Evolutionary conservation across 1,139 yeast species (phyloP).

Genomic region (Wickerhamomyces sp.): DNA sequence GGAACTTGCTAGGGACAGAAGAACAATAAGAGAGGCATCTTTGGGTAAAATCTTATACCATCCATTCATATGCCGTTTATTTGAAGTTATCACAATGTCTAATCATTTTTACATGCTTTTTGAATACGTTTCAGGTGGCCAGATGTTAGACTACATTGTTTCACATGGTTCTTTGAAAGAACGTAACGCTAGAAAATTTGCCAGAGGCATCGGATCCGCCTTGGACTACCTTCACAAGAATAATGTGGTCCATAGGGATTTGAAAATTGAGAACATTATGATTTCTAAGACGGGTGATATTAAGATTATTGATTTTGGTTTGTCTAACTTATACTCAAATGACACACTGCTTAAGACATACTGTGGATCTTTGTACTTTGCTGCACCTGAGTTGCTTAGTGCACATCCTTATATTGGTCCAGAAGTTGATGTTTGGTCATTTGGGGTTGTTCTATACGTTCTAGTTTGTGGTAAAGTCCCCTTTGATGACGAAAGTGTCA

Average conservation of each 20-base stretch:
- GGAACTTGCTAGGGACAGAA: constrained; percentile 84
- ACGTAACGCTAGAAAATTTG: constrained; percentile 89
- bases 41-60: constrained; percentile 86
- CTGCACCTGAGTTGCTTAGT: constrained; percentile 92
- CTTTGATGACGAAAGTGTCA: constrained; percentile 92
- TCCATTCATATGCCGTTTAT: constrained; percentile 86
- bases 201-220: constrained; percentile 95
- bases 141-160: constrained; percentile 94
- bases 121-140: constrained; percentile 97
- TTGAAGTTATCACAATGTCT: constrained; percentile 95
- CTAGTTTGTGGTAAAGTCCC: constrained; percentile 97
- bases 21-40: constrained; percentile 94
- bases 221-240: constrained; percentile 89
- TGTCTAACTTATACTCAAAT: constrained; percentile 79
- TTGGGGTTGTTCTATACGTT: constrained; percentile 93
- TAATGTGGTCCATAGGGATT: constrained; percentile 93
- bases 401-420: constrained; percentile 95
- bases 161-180: constrained; percentile 95
- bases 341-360: constrained; percentile 78
- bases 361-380: constrained; percentile 96
- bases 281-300: constrained; percentile 91
- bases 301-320: constrained; percentile 93
- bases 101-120: constrained; percentile 95
- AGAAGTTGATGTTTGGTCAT: constrained; percentile 97
- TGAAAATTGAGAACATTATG: constrained; percentile 94